These are phyloP conservation scores for Lactarius sanguifluus DNA, from an alignment of 768 basidiomycete species.

Conservation along the genomic window DNA sequence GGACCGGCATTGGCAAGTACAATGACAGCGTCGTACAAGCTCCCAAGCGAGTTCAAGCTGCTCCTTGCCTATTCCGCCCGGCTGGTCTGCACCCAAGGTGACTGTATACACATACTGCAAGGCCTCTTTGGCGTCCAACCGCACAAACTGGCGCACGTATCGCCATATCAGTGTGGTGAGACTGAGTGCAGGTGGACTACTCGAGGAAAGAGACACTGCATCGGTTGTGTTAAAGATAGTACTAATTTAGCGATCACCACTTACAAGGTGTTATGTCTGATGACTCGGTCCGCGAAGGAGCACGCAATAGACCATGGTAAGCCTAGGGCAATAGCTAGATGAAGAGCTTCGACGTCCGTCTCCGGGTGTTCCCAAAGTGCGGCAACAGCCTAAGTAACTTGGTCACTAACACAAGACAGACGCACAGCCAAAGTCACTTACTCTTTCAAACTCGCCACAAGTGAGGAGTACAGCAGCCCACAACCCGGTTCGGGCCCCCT, in stretches of 20 bases:
- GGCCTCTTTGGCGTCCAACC: slow-evolving; percentile 90
- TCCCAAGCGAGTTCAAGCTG: slow-evolving; percentile 84
- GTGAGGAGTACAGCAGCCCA: slow-evolving; percentile 86
- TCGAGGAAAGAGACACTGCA: slow-evolving; percentile 70
- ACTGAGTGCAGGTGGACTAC: slow-evolving; percentile 69
- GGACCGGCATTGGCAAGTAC: slow-evolving; percentile 75
- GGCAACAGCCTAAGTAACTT: slow-evolving; percentile 70
- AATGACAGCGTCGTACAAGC: slow-evolving; percentile 72
- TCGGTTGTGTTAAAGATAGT: not conserved
- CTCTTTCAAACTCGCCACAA: slow-evolving; percentile 93
- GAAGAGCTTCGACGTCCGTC: slow-evolving; percentile 91
- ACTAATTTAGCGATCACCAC: slow-evolving; percentile 25
- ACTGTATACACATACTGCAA: slow-evolving; percentile 93
- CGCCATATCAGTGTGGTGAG: slow-evolving; percentile 87
- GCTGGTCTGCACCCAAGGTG: slow-evolving; percentile 72
- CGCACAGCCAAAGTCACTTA: slow-evolving; percentile 37
- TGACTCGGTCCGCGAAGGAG: slow-evolving; percentile 77
- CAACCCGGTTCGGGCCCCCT: slow-evolving; percentile 58
- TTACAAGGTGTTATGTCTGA: slow-evolving; percentile 81
- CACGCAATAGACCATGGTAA: slow-evolving; percentile 89
- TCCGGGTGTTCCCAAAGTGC: slow-evolving; percentile 85
- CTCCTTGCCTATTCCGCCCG: slow-evolving; percentile 70
- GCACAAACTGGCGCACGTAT: slow-evolving; percentile 89
- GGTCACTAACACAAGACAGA: not conserved
- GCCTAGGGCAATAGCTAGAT: slow-evolving; percentile 88